A percentile compares a stretch with the other conserved stretches of the same genome.
Conservation (phyloP, 1,284 basidiomycete species). For the Coriolopsis trogii region DNA sequence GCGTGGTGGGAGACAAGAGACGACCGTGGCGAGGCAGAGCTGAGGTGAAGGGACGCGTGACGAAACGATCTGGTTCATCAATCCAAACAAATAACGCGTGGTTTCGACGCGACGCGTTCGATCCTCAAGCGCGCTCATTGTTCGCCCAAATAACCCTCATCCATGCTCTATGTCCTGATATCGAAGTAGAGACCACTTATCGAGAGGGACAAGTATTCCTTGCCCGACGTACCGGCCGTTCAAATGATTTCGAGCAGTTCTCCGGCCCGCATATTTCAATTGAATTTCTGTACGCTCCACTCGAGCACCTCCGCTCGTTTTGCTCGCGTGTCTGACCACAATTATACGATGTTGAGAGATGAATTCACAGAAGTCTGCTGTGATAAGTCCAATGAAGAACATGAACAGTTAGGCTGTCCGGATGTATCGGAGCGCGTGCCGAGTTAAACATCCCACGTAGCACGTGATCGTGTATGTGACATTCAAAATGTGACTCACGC, state of each 20-base stretch:
- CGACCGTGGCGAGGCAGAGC: slow-evolving; percentile 5
- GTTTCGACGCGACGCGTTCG: slow-evolving; percentile 15
- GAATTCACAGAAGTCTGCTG: no score
- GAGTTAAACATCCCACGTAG: slow-evolving; percentile 19
- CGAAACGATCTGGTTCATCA: slow-evolving; percentile 27
- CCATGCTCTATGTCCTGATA: no score
- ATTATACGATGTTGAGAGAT: no score
- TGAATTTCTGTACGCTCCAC: no score
- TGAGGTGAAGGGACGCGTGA: slow-evolving; percentile 24
- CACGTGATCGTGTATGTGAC: slow-evolving; percentile 17
- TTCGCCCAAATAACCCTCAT: background rate
- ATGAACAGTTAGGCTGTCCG: slow-evolving; percentile 3
- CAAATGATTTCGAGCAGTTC: no score
- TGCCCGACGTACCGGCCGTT: no score
- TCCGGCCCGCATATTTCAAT: no score
- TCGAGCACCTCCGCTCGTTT: no score
- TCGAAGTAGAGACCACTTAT: no score
- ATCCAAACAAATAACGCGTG: slow-evolving; percentile 29
- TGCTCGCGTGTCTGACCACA: no score
- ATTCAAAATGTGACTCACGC: background rate
- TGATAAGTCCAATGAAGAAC: no score
- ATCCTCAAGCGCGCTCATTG: background rate
- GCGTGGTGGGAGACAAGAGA: slow-evolving; percentile 9
- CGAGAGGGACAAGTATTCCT: no score
- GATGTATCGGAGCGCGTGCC: slow-evolving; percentile 8